phyloP scores from a whole-genome alignment of 2,329 filamentous ascomycete genomes.

The Epichloe sylvatica region DNA sequence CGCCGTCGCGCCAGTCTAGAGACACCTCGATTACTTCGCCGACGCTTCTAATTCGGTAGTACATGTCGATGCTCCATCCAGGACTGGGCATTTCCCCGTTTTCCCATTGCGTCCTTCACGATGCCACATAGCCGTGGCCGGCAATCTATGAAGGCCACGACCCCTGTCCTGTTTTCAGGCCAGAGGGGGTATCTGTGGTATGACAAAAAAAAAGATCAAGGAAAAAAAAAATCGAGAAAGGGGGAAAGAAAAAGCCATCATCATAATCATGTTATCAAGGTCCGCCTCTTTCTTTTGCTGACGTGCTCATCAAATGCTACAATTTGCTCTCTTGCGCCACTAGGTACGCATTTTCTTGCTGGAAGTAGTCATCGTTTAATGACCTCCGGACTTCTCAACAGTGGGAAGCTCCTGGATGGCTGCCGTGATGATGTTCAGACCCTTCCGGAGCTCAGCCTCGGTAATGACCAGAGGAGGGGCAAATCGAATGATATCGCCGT shows the following conservation, averaged over 20 bases:
- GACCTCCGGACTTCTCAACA: constrained; percentile 24
- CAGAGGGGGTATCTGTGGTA: constrained; percentile 5
- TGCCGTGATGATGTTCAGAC: constrained; percentile 66
- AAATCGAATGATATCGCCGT: constrained; percentile 95
- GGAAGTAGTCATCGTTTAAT: constrained; percentile 14
- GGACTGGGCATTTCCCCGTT: constrained; percentile 1
- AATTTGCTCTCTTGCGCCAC: constrained; percentile 12
- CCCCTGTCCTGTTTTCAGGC: not conserved
- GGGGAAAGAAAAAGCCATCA: not conserved
- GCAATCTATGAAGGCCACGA: constrained; percentile 3
- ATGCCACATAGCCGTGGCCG: not conserved
- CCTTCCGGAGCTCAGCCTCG: constrained; percentile 67
- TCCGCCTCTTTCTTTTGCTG: not conserved
- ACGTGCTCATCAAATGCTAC: constrained; percentile 8
- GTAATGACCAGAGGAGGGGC: constrained; percentile 94
- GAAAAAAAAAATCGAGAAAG: not conserved
- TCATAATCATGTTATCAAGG: not conserved
- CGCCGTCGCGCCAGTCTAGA: constrained; percentile 3
- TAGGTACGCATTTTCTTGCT: not conserved
- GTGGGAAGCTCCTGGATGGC: constrained; percentile 69
- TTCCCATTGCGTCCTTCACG: constrained; percentile 3
- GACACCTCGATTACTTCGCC: constrained; percentile 1
- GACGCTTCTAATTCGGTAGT: not conserved
- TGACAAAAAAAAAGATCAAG: not conserved
- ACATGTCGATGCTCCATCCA: constrained; percentile 4